Percentiles rank a stretch among this genome's conserved stretches.
These are phyloP conservation scores for Chalciporus sp. DNA, from an alignment of 1,284 basidiomycete genomes.

Conservation along the genomic window DNA sequence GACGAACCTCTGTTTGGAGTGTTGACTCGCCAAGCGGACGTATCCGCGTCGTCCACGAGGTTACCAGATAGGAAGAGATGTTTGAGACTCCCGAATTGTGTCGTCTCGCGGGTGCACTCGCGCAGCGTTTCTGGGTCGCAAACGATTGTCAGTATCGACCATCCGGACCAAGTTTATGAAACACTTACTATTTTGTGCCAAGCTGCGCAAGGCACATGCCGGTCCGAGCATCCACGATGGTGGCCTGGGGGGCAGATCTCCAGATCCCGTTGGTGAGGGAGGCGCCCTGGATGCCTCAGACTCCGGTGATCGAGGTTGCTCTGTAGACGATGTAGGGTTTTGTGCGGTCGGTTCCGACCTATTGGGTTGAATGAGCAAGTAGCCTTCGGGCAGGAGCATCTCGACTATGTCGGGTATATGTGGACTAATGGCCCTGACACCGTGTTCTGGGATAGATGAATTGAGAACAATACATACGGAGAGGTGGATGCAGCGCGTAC, in stretches of 20 bases:
- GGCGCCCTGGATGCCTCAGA: not conserved
- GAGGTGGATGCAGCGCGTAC: constrained; percentile 5
- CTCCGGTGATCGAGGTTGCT: not conserved
- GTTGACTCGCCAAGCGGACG: constrained; percentile 6
- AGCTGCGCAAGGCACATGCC: constrained; percentile 20
- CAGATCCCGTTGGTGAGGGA: not conserved
- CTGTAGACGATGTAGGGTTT: not conserved
- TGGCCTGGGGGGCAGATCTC: not conserved
- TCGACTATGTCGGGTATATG: constrained; percentile 15
- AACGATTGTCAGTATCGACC: not conserved
- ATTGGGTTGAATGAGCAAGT: not conserved
- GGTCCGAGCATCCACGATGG: constrained; percentile 30
- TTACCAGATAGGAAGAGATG: constrained; percentile 5
- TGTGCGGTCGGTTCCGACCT: too few relatives aligned
- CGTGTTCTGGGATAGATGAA: constrained; percentile 15
- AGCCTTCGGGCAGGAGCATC: constrained; percentile 22
- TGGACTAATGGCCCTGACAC: constrained; percentile 10
- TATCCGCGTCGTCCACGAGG: constrained; percentile 6
- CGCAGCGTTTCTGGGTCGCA: constrained; percentile 17
- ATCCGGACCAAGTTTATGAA: accelerated
- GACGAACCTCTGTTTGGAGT: constrained; percentile 12
- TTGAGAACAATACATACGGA: not conserved
- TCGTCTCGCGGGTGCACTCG: not conserved
- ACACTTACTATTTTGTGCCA: constrained; percentile 19
- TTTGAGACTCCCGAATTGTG: constrained; percentile 8